phyloP scores from a whole-genome alignment of 2,329 filamentous ascomycete genomes.

The Xylariaceae sp. region DNA sequence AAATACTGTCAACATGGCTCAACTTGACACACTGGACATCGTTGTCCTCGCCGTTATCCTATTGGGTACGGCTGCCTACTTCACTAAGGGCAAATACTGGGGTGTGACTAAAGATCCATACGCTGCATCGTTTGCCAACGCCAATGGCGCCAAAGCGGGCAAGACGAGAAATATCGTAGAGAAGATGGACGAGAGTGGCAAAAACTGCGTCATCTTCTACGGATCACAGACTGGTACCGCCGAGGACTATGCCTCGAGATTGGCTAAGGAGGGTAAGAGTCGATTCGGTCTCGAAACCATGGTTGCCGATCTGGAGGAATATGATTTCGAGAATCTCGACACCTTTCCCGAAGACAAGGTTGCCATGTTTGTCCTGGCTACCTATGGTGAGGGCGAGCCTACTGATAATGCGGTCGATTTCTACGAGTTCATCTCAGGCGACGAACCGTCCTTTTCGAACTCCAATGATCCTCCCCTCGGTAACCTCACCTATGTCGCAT shows the following conservation, averaged over 20 bases:
- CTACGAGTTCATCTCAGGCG: constrained; percentile 90
- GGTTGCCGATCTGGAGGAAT: constrained; percentile 97
- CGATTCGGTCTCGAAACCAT: constrained; percentile 96
- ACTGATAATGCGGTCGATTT: constrained; percentile 99
- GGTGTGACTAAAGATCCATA: constrained; percentile 88
- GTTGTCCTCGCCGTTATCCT: constrained; percentile 87
- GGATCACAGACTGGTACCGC: constrained; percentile 98
- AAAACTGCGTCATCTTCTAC: constrained; percentile 98
- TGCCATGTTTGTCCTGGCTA: constrained; percentile 93
- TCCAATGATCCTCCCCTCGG: constrained; percentile 73
- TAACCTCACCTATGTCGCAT: constrained; percentile 91
- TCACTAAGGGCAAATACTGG: constrained; percentile 97
- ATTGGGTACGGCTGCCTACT: constrained; percentile 88
- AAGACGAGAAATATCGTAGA: constrained; percentile 92
- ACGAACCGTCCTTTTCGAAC: constrained; percentile 82
- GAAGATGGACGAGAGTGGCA: constrained; percentile 93
- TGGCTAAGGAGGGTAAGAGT: constrained; percentile 97
- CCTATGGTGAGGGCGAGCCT: constrained; percentile 97
- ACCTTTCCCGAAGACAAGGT: constrained; percentile 87
- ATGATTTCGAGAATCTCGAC: constrained; percentile 95
- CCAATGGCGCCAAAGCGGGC: constrained; percentile 73
- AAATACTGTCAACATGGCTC: constrained; percentile 70
- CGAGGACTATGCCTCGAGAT: constrained; percentile 94
- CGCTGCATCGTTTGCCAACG: constrained; percentile 73
- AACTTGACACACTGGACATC: constrained; percentile 95